Base-by-base conservation (phyloP, 1,139 yeast genomes). In the Eremothecium gossypii region DNA sequence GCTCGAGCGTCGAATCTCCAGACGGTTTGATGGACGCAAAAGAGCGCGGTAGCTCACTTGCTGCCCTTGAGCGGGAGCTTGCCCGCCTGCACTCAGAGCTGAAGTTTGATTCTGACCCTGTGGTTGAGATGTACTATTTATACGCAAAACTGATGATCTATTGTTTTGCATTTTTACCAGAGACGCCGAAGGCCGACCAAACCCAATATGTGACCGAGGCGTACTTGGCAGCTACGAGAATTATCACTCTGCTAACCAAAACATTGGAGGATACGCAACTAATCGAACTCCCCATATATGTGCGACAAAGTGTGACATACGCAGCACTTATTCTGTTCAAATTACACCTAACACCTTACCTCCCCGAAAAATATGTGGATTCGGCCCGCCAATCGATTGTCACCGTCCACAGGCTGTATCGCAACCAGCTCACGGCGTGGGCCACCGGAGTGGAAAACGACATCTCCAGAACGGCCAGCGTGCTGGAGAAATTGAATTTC, bases 361-460 rank as follows among this genome's bases (percentile, higher is more conserved):
- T 87, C 40, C 67, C 83, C 40, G 87, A 84, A 20, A 81, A 79
- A 55, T 84, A 81, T 57, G 78, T 85, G 34, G 95, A 87, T 56
- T 82, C 94, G 38, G 87, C 96, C 1, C 74, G 96, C 51, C 96
- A 87, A 63, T 83, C 93, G 8, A 84, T 89, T 55, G 96, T 89
- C 17, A 87, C 96, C 0, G 94, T 86, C 1, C 96, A 89, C 63
- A 70, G 96, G 54, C 66, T 87, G 40, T 83, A 79, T 60, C 72
- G 96, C 61, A 87, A 89, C 58, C 87, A 91, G 60, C 68, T 87
- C 36, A 79, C 91, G 2, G 89, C 95, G 8, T 89, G 97, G 97
- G 61, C 67, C 27, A 79, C 82, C 48, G 85, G 81, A 51, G 84
- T 87, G 39, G 87, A 85, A 51, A 87, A 86, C 63, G 97, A 87